phyloP scores from a whole-genome alignment of 352 stramenopile genomes.

The Globisporangium echinulatum region DNA sequence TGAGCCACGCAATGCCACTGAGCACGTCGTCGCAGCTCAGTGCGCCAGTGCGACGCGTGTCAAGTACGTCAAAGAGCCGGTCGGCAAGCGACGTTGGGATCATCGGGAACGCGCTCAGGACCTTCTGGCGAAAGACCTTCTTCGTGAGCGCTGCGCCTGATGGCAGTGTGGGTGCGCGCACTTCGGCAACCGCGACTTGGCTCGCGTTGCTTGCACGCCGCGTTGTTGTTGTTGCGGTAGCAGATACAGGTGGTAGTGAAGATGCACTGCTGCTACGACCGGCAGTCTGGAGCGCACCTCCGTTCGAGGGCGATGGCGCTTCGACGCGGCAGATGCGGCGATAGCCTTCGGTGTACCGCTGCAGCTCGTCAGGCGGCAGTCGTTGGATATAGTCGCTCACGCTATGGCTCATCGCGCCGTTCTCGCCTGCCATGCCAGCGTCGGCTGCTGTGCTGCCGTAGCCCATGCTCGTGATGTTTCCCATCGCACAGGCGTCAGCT shows the following conservation, averaged over 20 bases:
- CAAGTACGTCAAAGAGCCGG: constrained; percentile 79
- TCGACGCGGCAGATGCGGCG: constrained; percentile 64
- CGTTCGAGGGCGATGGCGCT: constrained; percentile 3
- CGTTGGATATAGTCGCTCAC: constrained; percentile 43
- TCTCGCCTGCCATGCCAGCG: constrained; percentile 7
- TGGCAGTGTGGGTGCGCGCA: background rate
- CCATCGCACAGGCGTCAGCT: constrained; percentile 24
- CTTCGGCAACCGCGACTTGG: constrained; percentile 4
- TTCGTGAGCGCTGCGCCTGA: constrained; percentile 30
- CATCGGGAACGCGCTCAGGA: constrained; percentile 70
- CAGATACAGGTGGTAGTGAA: background rate
- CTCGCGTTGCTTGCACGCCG: constrained; percentile 4
- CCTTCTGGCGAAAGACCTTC: constrained; percentile 75
- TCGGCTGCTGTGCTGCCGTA: constrained; percentile 13
- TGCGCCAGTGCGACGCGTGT: constrained; percentile 56
- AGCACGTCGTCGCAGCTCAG: constrained; percentile 61
- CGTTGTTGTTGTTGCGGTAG: background rate
- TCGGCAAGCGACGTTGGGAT: constrained; percentile 80
- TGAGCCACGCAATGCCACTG: constrained; percentile 64
- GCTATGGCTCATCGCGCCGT: constrained; percentile 1
- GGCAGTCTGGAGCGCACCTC: constrained; percentile 12
- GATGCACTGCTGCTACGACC: constrained; percentile 16
- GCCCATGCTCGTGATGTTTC: constrained; percentile 63
- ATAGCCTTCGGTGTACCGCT: constrained; percentile 67
- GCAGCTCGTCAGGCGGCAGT: constrained; percentile 48